Percentiles rank a stretch among this genome's conserved stretches.
Evolutionary conservation across 2,329 filamentous ascomycete species (phyloP).

Genomic region (Beauveria brongniartii): DNA sequence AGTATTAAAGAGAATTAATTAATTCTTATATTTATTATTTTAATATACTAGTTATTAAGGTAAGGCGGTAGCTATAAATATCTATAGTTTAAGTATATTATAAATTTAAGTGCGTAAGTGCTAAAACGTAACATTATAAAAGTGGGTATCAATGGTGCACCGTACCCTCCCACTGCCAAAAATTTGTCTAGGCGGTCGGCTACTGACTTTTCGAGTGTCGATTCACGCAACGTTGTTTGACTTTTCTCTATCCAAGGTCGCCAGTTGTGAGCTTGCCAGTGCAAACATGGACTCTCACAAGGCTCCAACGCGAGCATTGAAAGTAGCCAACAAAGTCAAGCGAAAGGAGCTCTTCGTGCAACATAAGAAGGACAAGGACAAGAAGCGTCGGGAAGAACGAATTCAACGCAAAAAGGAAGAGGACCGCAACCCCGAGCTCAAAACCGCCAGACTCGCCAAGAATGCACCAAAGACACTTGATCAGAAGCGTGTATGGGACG

Average conservation of each 20-base stretch:
- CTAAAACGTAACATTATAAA: too few relatives aligned
- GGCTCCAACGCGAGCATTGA: conserved; percentile 30
- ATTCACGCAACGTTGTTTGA: neutral
- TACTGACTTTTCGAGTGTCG: conserved; percentile 4
- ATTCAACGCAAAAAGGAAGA: conserved; percentile 79
- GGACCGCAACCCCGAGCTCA: conserved; percentile 69
- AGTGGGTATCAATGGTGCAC: too few relatives aligned
- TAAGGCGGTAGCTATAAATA: too few relatives aligned
- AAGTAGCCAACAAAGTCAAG: conserved; percentile 67
- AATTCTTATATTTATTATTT: too few relatives aligned
- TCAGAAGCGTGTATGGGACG: conserved; percentile 84
- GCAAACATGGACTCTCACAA: conserved; percentile 27
- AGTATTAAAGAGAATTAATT: too few relatives aligned
- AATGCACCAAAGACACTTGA: conserved; percentile 81
- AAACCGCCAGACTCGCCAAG: conserved; percentile 61
- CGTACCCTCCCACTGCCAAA: conserved; percentile 8
- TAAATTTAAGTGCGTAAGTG: too few relatives aligned
- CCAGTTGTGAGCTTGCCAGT: neutral
- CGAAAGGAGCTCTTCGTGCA: conserved; percentile 71
- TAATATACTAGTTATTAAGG: too few relatives aligned
- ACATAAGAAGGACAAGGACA: conserved; percentile 69
- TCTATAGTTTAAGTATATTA: too few relatives aligned
- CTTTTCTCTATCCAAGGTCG: neutral
- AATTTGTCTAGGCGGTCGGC: conserved; percentile 8
- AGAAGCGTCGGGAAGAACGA: conserved; percentile 66